Base-by-base conservation (phyloP, 75 land plant genomes). In the Pinus tabuliformis region DNA sequence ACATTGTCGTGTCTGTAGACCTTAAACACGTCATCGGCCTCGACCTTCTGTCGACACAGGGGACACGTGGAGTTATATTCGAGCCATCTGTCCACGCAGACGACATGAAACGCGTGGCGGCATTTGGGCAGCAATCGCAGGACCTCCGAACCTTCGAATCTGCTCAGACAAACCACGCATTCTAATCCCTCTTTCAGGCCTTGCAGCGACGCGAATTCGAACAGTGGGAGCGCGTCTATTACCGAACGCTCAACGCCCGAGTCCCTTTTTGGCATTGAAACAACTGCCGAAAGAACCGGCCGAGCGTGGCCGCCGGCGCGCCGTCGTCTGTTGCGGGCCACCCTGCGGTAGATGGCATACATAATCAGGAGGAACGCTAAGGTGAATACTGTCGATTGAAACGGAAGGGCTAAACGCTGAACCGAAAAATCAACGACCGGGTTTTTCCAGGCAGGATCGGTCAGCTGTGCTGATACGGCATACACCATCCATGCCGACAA, bases 61-160 rank as follows among this genome's bases (percentile, higher is more conserved):
- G 97, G 99, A 79, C 99, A 96, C 18, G 97, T 92, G 58, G 99
- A 91, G 77, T 96, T 97, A 6, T 84, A 76, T 68, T 89, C 89
- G 62, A 96, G 88, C 97, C 97, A 96, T 0, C 87, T 88, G 61
- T 94, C 99, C 45, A 96, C 91, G 86, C 99, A 96, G 54, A 87
- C 93, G 22, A 87, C 78, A 76, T 96, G 99, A 82, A 96, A 96
- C 6, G 90, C 99, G 78, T 96, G 99, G 64, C 83, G 85, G 93
- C 99, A 96, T 71, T 92, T 91, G 15, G 99, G 97, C 26, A 96
- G 85, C 42, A 96, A 76, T 22, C 93, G 81, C 64, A 96, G 85
- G 6, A 89, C 66, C 71, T 95, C 94, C 18, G 73, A 59, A 57
- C 83, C 79, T 30, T 93, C 96, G 81, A 88, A 95, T 18, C 75